Evolutionary conservation across 257 asterid genomes (phyloP).

Genomic region (Solanum peruvianum): DNA sequence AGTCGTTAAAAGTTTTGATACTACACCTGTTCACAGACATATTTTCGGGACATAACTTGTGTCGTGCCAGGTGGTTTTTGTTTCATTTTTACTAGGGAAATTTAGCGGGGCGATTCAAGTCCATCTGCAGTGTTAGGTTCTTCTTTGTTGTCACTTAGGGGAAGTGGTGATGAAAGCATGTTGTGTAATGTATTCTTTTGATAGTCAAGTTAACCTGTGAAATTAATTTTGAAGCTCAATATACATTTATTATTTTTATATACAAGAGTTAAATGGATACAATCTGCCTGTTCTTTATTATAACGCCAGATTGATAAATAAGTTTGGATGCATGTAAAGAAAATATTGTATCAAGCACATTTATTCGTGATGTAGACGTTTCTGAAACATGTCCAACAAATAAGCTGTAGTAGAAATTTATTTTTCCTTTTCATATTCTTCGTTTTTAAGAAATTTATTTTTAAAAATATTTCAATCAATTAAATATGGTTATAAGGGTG

Average conservation of each 20-base stretch:
- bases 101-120: conserved; percentile 16
- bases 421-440: too few species aligned
- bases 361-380: background rate
- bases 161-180: conserved; percentile 16
- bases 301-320: background rate
- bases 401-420: too few species aligned
- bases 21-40: conserved; percentile 88
- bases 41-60: conserved; percentile 57
- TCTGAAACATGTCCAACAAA: too few species aligned
- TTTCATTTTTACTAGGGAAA: conserved; percentile 9
- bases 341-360: background rate
- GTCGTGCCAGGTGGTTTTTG: conserved; percentile 1
- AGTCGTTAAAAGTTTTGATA: conserved; percentile 59
- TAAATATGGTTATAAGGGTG: background rate
- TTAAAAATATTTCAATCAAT: too few species aligned
- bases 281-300: background rate
- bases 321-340: background rate
- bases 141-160: conserved; percentile 6
- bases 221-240: conserved; percentile 13
- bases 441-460: too few species aligned
- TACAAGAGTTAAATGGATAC: background rate
- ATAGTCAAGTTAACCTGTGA: conserved; percentile 14
- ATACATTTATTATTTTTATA: background rate
- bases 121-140: conserved; percentile 18
- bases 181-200: conserved; percentile 51